Conservation (phyloP, 225 moss, liverwort and hornwort species). For the Physcomitrium patens region DNA sequence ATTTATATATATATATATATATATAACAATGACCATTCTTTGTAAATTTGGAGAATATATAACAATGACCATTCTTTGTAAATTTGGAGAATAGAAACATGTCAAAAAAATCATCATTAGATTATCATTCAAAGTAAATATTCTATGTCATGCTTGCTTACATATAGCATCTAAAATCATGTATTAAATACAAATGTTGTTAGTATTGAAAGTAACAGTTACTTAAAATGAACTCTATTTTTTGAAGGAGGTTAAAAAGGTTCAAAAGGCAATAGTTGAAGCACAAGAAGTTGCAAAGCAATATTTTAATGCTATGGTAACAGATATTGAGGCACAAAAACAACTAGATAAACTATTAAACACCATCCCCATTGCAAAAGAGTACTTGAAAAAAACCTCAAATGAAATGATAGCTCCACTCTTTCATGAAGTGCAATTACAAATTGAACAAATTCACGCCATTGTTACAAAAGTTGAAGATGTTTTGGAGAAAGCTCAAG, state of each 20-base stretch:
- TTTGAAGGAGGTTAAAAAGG: constrained; percentile 40
- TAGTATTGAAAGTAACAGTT: too few relatives aligned
- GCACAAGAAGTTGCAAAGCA: constrained; percentile 51
- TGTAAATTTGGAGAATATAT: too few relatives aligned
- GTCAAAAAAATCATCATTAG: too few relatives aligned
- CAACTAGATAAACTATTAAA: constrained; percentile 42
- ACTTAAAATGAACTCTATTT: rapidly evolving
- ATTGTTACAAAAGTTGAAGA: constrained; percentile 42
- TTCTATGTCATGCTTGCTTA: too few relatives aligned
- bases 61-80: too few relatives aligned
- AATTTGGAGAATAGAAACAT: too few relatives aligned
- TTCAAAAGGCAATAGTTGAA: constrained; percentile 42
- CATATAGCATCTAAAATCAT: too few relatives aligned
- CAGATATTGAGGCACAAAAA: constrained; percentile 50
- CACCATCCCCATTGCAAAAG: constrained; percentile 46
- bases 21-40: too few relatives aligned
- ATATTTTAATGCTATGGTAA: constrained; percentile 59
- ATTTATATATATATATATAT: neutral
- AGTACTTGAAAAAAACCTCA: constrained; percentile 56
- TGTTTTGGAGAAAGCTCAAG: constrained; percentile 47
- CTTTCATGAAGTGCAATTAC: constrained; percentile 39
- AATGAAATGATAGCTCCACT: constrained; percentile 28
- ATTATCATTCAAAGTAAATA: too few relatives aligned
- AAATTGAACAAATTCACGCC: constrained; percentile 41
- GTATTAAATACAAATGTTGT: too few relatives aligned